phyloP scores from a whole-genome alignment of 768 basidiomycete species.

The Hydnomerulius pinastri region DNA sequence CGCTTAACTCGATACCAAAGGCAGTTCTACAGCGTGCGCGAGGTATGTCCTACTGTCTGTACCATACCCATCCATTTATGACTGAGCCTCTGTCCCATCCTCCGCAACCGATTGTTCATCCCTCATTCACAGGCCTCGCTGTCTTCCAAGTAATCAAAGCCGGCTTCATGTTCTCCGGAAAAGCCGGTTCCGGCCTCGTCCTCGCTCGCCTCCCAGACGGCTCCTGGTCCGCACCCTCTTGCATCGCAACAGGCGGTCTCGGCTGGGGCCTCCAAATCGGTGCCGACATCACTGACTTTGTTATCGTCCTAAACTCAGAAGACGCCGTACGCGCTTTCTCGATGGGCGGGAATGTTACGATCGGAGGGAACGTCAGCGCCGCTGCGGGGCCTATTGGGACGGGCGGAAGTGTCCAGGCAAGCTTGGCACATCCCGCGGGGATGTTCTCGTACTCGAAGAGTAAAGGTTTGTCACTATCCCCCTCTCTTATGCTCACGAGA shows the following conservation, averaged over 20 bases:
- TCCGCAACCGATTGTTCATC: not conserved
- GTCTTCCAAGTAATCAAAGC: constrained; percentile 94
- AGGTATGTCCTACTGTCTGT: constrained; percentile 48
- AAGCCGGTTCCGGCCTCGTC: constrained; percentile 91
- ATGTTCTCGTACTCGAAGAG: constrained; percentile 98
- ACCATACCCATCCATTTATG: not conserved
- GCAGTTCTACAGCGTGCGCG: constrained; percentile 86
- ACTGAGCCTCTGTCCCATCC: too few species aligned
- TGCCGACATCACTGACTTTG: constrained; percentile 93
- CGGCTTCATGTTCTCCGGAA: constrained; percentile 94
- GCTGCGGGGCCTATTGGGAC: constrained; percentile 94
- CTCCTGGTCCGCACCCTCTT: constrained; percentile 95
- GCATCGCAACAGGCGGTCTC: constrained; percentile 93
- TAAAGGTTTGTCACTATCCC: constrained; percentile 75
- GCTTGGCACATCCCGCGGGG: constrained; percentile 88
- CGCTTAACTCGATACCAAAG: constrained; percentile 93
- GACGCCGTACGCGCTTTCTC: constrained; percentile 96
- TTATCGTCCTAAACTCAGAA: constrained; percentile 95
- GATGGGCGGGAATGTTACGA: constrained; percentile 92
- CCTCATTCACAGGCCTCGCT: constrained; percentile 67
- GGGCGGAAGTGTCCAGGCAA: constrained; percentile 85
- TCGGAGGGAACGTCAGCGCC: constrained; percentile 86
- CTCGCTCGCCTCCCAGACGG: constrained; percentile 92
- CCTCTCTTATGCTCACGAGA: too few species aligned
- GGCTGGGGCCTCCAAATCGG: constrained; percentile 97